These are phyloP conservation scores for Polytrichum formosum DNA, from an alignment of 225 moss, liverwort and hornwort genomes.

Conservation along the genomic window DNA sequence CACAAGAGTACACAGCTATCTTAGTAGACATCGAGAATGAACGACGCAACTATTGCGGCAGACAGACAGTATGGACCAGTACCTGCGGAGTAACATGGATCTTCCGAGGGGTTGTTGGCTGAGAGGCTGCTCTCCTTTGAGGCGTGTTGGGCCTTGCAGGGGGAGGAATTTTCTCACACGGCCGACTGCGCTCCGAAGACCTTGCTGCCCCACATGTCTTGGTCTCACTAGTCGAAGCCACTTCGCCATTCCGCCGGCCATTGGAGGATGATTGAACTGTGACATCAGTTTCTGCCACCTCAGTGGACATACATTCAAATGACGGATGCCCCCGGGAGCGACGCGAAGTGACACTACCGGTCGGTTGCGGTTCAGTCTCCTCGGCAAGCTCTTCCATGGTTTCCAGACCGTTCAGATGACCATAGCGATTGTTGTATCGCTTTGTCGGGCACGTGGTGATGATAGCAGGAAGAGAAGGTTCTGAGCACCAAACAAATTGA, in stretches of 20 bases:
- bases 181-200: slow-evolving; percentile 24
- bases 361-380: slow-evolving; percentile 35
- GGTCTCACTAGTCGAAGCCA: slow-evolving; percentile 31
- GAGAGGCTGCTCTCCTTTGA: slow-evolving; percentile 33
- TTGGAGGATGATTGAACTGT: slow-evolving; percentile 15
- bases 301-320: slow-evolving; percentile 14
- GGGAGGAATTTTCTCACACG: slow-evolving; percentile 33
- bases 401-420: slow-evolving; percentile 59
- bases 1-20: no score
- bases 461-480: slow-evolving; percentile 24
- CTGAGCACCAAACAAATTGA: slow-evolving; percentile 24
- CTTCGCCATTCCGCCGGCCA: slow-evolving; percentile 25
- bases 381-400: slow-evolving; percentile 52
- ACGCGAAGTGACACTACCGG: slow-evolving; percentile 15
- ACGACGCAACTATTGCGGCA: no score
- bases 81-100: slow-evolving; percentile 29
- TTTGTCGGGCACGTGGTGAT: slow-evolving; percentile 33
- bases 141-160: slow-evolving; percentile 48
- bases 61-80: neutral
- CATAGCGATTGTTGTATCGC: slow-evolving; percentile 59
- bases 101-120: slow-evolving; percentile 51
- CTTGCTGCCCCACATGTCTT: slow-evolving; percentile 19
- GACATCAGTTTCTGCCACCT: slow-evolving; percentile 28
- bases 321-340: slow-evolving; percentile 25
- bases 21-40: no score